Evolutionary conservation across 768 basidiomycete genomes (phyloP).

Genomic region (Auriscalpium microsporum): DNA sequence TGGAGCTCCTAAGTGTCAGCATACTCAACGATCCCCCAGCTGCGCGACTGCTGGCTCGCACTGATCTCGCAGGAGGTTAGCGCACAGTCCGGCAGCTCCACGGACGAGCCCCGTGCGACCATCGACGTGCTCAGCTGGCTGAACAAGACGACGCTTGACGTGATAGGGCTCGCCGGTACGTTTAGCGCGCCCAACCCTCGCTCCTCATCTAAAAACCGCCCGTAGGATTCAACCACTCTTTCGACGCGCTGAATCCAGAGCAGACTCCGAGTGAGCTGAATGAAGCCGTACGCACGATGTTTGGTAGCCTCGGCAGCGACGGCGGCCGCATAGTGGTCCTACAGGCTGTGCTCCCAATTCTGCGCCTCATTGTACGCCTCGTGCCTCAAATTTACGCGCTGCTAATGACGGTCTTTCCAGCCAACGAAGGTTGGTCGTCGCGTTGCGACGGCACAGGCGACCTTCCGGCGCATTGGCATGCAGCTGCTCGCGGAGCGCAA

Average conservation of each 20-base stretch:
- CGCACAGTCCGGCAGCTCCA: not conserved
- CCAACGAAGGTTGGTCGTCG: not conserved
- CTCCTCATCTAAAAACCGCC: not conserved
- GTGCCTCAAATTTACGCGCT: too few relatives aligned
- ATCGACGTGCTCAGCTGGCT: slow-evolving; percentile 15
- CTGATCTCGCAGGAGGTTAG: slow-evolving; percentile 4
- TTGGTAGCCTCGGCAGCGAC: slow-evolving; percentile 3
- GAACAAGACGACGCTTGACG: slow-evolving; percentile 16
- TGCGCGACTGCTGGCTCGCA: slow-evolving; percentile 21
- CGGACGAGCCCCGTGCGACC: not conserved
- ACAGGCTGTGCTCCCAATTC: slow-evolving; percentile 26
- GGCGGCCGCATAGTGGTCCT: slow-evolving; percentile 19
- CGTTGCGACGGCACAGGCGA: slow-evolving; percentile 23
- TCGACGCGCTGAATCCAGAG: slow-evolving; percentile 24
- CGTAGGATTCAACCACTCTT: slow-evolving; percentile 31
- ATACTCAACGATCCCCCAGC: slow-evolving; percentile 7
- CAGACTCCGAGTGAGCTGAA: too few relatives aligned
- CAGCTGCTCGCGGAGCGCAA: slow-evolving; percentile 47
- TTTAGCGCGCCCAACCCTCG: too few relatives aligned
- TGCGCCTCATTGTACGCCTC: slow-evolving; percentile 31
- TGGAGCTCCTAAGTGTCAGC: not conserved
- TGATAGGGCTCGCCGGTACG: slow-evolving; percentile 19
- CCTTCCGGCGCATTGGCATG: slow-evolving; percentile 42
- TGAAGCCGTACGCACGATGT: slow-evolving; percentile 26
- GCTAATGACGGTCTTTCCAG: not conserved